Base-by-base conservation (phyloP, 1,284 basidiomycete species). In the Pholiota adiposa region DNA sequence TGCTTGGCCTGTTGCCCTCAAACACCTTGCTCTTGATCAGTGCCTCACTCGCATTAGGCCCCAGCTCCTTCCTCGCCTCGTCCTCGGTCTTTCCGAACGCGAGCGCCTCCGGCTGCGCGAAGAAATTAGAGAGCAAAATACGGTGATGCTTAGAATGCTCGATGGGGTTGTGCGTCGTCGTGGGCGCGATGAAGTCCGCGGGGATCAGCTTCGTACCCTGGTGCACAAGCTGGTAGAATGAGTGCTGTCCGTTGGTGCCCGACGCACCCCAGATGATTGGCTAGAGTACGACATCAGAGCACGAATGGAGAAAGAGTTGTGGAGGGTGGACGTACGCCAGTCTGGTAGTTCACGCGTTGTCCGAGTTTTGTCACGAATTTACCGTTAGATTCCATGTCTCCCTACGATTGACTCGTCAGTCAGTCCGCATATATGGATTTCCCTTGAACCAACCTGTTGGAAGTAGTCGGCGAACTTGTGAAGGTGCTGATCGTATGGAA, bases 391-490 rank as follows among this genome's bases (percentile, higher is more conserved):
- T 99, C 97, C 97, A 99, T 99, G 78, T 99, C 97, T 49, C 96
- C 96, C 81, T 84, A 54, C 21, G 51, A 19, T 36, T 25, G 25
- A 29, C 25, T 3, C 4, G 34, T 33, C 16, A 29, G 27, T 6
- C 19, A 18, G n/a, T n/a, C 16, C n/a, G 7, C 18, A 8, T 31
- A 49, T 41, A 29, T 29, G 7, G 21, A 11, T 18, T 40, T 21
- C 19, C n/a, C 49, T 25, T 23, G 25, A 25, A 53, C 70, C 21
- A 54, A 80, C 85, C 77, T 99, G 97, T 78, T 99, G 97, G 93
- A 99, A 99, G 84, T 99, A 99, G 79, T 98, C 97, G 58, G 97
- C 97, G 72, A 99, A 99, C 78, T 97, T 97, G 86, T 97, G 93
- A 69, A 99, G 81, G 79, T 99, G 99, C 76, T 99, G 97, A 77